phyloP scores from a whole-genome alignment of 176 grass and related monocot genomes.

The Cenchrus fungigraminus region DNA sequence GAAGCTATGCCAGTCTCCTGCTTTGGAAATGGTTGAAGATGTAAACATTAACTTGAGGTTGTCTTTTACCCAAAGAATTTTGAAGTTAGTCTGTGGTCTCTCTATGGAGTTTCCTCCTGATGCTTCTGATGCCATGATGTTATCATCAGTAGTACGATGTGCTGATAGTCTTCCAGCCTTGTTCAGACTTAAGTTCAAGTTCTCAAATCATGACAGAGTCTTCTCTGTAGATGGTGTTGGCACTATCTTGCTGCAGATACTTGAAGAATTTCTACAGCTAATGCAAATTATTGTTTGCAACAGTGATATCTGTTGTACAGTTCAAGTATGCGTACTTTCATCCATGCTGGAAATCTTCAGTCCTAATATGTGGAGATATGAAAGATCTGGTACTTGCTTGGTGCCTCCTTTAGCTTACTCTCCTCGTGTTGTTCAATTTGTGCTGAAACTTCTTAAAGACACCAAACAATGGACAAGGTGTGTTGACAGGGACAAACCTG shows the following conservation, averaged over 20 bases:
- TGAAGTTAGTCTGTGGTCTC: conserved; percentile 69
- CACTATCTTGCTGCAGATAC: conserved; percentile 72
- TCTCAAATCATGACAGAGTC: conserved; percentile 62
- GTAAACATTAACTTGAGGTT: conserved; percentile 76
- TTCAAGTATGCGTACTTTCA: conserved; percentile 77
- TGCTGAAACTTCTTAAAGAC: conserved; percentile 69
- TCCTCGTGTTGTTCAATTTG: conserved; percentile 70
- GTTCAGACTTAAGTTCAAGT: conserved; percentile 79
- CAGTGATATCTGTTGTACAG: conserved; percentile 61
- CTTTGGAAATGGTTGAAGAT: conserved; percentile 73
- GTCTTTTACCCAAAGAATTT: conserved; percentile 78
- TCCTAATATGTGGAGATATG: conserved; percentile 65
- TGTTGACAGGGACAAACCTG: conserved; percentile 53
- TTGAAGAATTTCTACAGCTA: conserved; percentile 87
- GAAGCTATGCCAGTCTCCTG: conserved; percentile 65
- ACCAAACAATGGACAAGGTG: conserved; percentile 59
- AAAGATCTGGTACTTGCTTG: conserved; percentile 65
- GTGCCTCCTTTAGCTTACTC: conserved; percentile 82
- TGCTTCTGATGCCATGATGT: conserved; percentile 56
- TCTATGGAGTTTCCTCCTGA: conserved; percentile 65
- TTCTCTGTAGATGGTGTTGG: conserved; percentile 65
- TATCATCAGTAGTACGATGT: conserved; percentile 67
- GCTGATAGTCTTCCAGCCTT: conserved; percentile 66
- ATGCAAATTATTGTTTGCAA: conserved; percentile 62
- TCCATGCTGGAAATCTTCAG: conserved; percentile 79